phyloP scores from a whole-genome alignment of 108 stramenopile genomes.

The Parmales sp. region DNA sequence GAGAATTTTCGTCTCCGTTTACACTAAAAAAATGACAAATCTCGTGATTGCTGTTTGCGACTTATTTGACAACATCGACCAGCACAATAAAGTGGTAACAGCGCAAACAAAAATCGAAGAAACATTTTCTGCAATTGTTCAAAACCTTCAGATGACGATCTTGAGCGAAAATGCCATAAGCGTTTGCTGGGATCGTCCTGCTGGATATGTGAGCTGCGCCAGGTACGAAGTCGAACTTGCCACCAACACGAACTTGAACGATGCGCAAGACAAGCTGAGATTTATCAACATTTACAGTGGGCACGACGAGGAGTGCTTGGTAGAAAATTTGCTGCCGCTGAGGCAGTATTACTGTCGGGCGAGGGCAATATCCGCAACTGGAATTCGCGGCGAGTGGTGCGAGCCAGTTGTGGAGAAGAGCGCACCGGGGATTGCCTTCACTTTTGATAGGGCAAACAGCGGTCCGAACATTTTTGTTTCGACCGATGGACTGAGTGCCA shows the following conservation, averaged over 20 bases:
- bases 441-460: background rate
- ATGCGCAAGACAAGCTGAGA: background rate
- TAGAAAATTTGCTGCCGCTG: background rate
- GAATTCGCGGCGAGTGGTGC: background rate
- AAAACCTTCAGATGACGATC: background rate
- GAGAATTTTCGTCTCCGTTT: background rate
- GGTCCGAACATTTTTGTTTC: constrained; percentile 2
- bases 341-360: background rate
- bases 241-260: background rate
- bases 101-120: too few relatives aligned
- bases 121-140: background rate
- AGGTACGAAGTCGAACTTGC: background rate
- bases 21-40: constrained; percentile 3
- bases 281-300: constrained; percentile 3
- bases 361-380: background rate
- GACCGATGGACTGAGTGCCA: constrained; percentile 4
- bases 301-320: background rate
- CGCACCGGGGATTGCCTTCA: background rate
- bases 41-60: background rate
- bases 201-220: too few relatives aligned
- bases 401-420: background rate
- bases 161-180: background rate
- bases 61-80: background rate
- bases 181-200: background rate
- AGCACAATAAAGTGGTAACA: background rate